phyloP scores from a whole-genome alignment of 1,284 basidiomycete species.

The Pterulicium gracile region DNA sequence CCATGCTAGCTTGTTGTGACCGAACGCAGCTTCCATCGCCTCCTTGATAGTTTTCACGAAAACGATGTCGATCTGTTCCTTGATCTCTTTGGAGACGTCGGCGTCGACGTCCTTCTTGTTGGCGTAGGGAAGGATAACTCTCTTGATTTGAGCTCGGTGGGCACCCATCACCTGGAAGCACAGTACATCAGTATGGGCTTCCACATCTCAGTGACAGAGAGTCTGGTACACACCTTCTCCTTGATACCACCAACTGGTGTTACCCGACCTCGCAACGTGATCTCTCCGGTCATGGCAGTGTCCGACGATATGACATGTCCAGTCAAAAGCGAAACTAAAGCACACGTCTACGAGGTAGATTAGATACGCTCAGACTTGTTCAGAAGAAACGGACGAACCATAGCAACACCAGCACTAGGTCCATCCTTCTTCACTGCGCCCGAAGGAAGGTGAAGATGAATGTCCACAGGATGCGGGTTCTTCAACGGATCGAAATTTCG shows the following conservation, averaged over 20 bases:
- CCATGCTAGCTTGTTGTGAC: slow-evolving; percentile 52
- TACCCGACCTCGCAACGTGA: slow-evolving; percentile 70
- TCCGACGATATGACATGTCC: slow-evolving; percentile 60
- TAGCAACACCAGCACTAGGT: slow-evolving; percentile 81
- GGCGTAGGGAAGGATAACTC: slow-evolving; percentile 72
- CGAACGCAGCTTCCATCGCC: slow-evolving; percentile 74
- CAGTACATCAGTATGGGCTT: too few species aligned
- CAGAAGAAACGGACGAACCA: slow-evolving; percentile 34
- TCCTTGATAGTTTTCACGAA: slow-evolving; percentile 74
- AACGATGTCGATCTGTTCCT: slow-evolving; percentile 64
- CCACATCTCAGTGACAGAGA: too few species aligned
- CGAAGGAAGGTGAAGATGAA: slow-evolving; percentile 82
- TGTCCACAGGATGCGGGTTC: slow-evolving; percentile 57
- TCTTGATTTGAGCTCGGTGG: slow-evolving; percentile 73
- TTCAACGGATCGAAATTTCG: slow-evolving; percentile 67
- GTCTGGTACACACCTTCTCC: slow-evolving; percentile 41
- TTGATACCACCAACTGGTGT: slow-evolving; percentile 79
- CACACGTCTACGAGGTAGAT: slow-evolving; percentile 58
- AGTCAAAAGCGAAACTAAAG: slow-evolving; percentile 75
- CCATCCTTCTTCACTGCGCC: slow-evolving; percentile 90
- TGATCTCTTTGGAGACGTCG: slow-evolving; percentile 66
- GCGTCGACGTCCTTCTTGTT: slow-evolving; percentile 82
- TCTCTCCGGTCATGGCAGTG: slow-evolving; percentile 81
- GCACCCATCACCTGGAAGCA: slow-evolving; percentile 56
- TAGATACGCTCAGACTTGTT: slow-evolving; percentile 4